Conservation (phyloP, 371 early-diverging fungal genomes). For the Mucor saturninus region DNA sequence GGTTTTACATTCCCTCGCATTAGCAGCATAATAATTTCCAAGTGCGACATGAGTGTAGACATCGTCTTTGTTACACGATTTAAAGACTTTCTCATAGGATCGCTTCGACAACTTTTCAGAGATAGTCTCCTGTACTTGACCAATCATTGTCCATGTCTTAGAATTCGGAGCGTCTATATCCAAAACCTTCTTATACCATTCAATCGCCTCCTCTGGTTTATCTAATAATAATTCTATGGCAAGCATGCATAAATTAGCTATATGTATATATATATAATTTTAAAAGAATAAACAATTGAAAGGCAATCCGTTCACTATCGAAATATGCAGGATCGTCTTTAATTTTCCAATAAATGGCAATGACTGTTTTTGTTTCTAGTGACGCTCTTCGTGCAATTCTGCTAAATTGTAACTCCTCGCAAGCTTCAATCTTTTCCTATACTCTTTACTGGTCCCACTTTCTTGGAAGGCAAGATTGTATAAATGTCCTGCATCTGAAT, state of each 20-base stretch:
- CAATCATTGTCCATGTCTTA: slow-evolving; percentile 76
- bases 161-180: slow-evolving; percentile 67
- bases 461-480: slow-evolving; percentile 48
- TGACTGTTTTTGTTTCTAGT: slow-evolving; percentile 67
- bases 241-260: slow-evolving; percentile 79
- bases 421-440: slow-evolving; percentile 32
- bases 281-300: not conserved
- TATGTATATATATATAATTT: not conserved
- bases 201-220: slow-evolving; percentile 63
- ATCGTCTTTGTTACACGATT: slow-evolving; percentile 80
- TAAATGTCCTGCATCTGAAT: slow-evolving; percentile 37
- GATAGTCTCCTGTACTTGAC: slow-evolving; percentile 61
- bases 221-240: slow-evolving; percentile 61
- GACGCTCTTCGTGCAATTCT: slow-evolving; percentile 73
- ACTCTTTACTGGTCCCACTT: slow-evolving; percentile 24
- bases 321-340: slow-evolving; percentile 73
- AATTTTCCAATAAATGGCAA: slow-evolving; percentile 66
- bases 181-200: slow-evolving; percentile 66
- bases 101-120: slow-evolving; percentile 69
- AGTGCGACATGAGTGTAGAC: slow-evolving; percentile 79
- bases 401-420: slow-evolving; percentile 86
- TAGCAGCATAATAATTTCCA: slow-evolving; percentile 80
- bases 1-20: slow-evolving; percentile 58
- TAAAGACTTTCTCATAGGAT: slow-evolving; percentile 78
- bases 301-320: slow-evolving; percentile 48